Evolutionary conservation across 225 moss, liverwort and hornwort genomes (phyloP), one percentile per base, ranked within the genome.

Genomic region (Thuidium tamariscinum): DNA sequence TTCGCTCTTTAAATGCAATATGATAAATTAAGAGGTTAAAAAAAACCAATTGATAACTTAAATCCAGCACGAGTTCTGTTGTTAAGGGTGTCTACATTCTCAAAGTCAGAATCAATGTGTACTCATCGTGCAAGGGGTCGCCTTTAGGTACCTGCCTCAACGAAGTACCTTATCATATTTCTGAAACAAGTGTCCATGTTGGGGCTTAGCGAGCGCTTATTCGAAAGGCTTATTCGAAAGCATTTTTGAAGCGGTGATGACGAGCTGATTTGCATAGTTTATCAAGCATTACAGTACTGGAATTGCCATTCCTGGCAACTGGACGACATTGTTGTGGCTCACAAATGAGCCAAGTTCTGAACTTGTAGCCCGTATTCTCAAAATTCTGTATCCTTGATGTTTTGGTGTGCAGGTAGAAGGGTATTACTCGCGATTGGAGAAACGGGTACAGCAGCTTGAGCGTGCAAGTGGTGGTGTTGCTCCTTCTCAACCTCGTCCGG

Each of bases 401-500:
- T 62, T 61, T 77, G 63, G 18, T 84, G 65, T 87, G 68, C 57
- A 94, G 92, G 92, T 88, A 37, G 92, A 91, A 84, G 90, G 88
- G 29, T 88, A 94, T 77, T 92, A 92, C 71, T 84, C 82, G 66
- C 91, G 86, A 82, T 85, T 94, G 86, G 92, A 94, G 89, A 89
- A 85, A 87, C 90, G 92, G 65, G 76, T 94, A 81, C 85, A 86
- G 68, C 90, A 90, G 46, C 92, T 94, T 82, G 92, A 94, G 91
- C 89, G 69, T 83, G 79, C 86, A 63, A 79, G 86, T 80, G 87
- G 89, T 84, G 89, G 48, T 81, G 73, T 46, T 41, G 44, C 87
- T 76, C 56, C 89, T 55, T 84, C 89, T 85, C 80, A 13, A 75
- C 83, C 91, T 72, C 87, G 34, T 72, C 82, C 77, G 79, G 89